Conservation (phyloP, 2,329 filamentous ascomycete species). For the Microthyrium microscopicum region DNA sequence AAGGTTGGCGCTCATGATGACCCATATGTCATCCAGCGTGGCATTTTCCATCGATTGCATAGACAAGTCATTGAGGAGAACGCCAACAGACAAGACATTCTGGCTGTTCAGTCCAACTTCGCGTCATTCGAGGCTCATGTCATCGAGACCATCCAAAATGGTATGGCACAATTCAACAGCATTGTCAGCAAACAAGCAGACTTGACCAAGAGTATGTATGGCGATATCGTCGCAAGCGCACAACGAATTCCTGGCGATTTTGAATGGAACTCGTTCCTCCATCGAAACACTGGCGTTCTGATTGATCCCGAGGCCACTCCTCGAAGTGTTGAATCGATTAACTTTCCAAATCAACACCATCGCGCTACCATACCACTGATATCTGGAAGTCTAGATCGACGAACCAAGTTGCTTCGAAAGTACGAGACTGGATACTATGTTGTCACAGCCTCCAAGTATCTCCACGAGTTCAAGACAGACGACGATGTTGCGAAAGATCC, state of each 20-base stretch:
- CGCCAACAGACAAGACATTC: slow-evolving; percentile 80
- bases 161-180: slow-evolving; percentile 68
- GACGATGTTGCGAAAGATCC: slow-evolving; percentile 60
- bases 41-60: slow-evolving; percentile 67
- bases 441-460: slow-evolving; percentile 68
- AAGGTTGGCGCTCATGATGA: slow-evolving; percentile 59
- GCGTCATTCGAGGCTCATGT: slow-evolving; percentile 75
- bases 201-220: slow-evolving; percentile 63
- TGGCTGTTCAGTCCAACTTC: slow-evolving; percentile 85
- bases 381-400: slow-evolving; percentile 77
- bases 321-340: slow-evolving; percentile 55
- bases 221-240: slow-evolving; percentile 61
- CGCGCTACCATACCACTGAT: slow-evolving; percentile 63
- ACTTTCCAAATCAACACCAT: slow-evolving; percentile 83
- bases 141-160: slow-evolving; percentile 64
- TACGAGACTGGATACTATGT: slow-evolving; percentile 79
- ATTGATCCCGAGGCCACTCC: slow-evolving; percentile 62
- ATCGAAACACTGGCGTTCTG: slow-evolving; percentile 53
- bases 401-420: slow-evolving; percentile 71
- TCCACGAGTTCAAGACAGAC: slow-evolving; percentile 93
- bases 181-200: slow-evolving; percentile 68
- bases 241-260: slow-evolving; percentile 71
- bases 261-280: slow-evolving; percentile 77
- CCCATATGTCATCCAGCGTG: slow-evolving; percentile 73
- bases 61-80: slow-evolving; percentile 92